Conservation (phyloP, 768 basidiomycete species). For the Boletus subcaerulescens region DNA sequence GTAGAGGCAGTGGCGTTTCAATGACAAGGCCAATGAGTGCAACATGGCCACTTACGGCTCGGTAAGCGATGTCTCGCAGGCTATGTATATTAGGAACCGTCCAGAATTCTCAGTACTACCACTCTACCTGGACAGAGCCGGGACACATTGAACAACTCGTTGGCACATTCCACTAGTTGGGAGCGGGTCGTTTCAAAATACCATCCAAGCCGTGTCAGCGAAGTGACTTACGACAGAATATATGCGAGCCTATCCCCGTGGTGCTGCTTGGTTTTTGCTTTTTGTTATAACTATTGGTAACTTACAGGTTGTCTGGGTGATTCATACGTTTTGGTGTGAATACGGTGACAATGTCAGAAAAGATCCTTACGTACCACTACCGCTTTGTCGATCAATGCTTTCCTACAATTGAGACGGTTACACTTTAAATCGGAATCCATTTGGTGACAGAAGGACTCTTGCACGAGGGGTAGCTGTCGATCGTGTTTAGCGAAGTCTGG, state of each 20-base stretch:
- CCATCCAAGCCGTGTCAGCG: not conserved
- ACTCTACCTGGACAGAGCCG: conserved; percentile 71
- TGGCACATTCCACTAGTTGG: conserved; percentile 73
- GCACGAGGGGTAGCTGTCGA: not conserved
- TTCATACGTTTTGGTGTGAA: conserved; percentile 14
- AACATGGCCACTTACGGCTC: conserved; percentile 58
- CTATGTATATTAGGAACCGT: conserved; percentile 35
- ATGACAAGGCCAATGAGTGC: not conserved
- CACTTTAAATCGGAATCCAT: conserved; percentile 82
- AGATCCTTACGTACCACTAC: conserved; percentile 63
- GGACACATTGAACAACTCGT: conserved; percentile 74
- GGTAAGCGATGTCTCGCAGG: conserved; percentile 75
- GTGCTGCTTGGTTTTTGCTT: not conserved
- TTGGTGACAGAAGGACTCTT: not conserved
- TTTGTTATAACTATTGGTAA: not conserved
- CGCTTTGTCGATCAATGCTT: conserved; percentile 67
- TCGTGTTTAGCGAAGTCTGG: not conserved
- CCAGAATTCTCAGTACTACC: not conserved
- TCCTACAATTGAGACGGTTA: conserved; percentile 75
- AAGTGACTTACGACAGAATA: conserved; percentile 74
- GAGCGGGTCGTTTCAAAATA: not conserved
- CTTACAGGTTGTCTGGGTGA: conserved; percentile 54
- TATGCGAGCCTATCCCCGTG: conserved; percentile 65
- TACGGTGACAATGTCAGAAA: not conserved
- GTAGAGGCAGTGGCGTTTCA: not conserved